These are phyloP conservation scores for Ganoderma boninense DNA, from an alignment of 1,284 basidiomycete species.

Conservation along the genomic window DNA sequence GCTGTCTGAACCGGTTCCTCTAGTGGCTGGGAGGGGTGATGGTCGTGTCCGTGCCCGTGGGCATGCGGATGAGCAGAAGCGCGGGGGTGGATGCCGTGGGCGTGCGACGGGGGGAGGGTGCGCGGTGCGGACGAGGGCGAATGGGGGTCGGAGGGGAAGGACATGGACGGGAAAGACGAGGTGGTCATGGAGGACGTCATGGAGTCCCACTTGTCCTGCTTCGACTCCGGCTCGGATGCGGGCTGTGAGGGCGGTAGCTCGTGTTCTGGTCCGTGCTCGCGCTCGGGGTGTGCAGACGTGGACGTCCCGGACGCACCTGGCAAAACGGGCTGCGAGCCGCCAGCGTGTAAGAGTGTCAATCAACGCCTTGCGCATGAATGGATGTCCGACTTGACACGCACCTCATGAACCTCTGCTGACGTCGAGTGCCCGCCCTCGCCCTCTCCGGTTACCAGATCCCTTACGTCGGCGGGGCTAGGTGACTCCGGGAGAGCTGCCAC, in stretches of 20 bases:
- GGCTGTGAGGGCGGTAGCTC: constrained; percentile 27
- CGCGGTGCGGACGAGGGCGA: constrained; percentile 43
- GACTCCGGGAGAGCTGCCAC: constrained; percentile 24
- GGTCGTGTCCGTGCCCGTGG: constrained; percentile 33
- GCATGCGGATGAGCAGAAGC: constrained; percentile 39
- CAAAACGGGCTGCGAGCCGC: constrained; percentile 29
- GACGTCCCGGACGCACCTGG: constrained; percentile 30
- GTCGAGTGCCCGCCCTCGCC: constrained; percentile 44
- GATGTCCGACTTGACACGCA: constrained; percentile 20
- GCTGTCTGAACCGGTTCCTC: constrained; percentile 47
- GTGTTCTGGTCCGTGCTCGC: constrained; percentile 28
- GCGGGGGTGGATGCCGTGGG: constrained; percentile 25
- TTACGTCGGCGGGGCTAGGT: constrained; percentile 51
- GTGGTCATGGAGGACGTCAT: constrained; percentile 62
- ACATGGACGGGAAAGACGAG: constrained; percentile 81
- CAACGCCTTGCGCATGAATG: background rate
- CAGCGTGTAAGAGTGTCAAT: constrained; percentile 6
- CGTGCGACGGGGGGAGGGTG: constrained; percentile 30
- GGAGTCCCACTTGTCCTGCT: constrained; percentile 71
- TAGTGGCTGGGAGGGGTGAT: constrained; percentile 31
- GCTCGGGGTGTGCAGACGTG: constrained; percentile 29
- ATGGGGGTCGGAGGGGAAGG: constrained; percentile 64
- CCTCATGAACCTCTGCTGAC: constrained; percentile 35
- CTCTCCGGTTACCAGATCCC: constrained; percentile 56
- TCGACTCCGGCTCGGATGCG: constrained; percentile 43